Base-by-base conservation (phyloP, 2,329 filamentous ascomycete genomes). In the Scedosporium minutisporum region DNA sequence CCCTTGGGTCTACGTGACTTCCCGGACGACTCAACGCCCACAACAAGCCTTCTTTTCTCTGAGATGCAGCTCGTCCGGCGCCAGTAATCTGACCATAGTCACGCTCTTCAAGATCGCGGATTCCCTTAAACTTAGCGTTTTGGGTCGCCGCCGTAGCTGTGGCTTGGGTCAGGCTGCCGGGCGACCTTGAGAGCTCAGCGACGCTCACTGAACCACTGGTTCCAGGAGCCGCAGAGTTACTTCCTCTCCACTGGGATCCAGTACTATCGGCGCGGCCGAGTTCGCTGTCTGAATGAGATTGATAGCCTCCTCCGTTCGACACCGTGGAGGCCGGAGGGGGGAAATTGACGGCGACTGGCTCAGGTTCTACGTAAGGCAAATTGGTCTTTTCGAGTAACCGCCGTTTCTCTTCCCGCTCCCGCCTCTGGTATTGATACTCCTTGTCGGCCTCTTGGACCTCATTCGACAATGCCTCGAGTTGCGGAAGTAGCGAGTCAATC, bases 401-500 rank as follows among this genome's bases (percentile, higher is more conserved):
- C 63, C 96, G 84, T 77, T 97, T 97, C 75, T 97, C 95, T 72
- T 99, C 95, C 48, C 95, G 84, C 72, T 97, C 95, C n/a, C 91
- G 91, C 61, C 93, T 83, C 71, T 96, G 91, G 64, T 97, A 91
- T 70, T 97, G 92, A 71, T 95, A 99, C 71, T 97, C 93, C 74
- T 97, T 97, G 73, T 97, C 93, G 25, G 92, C 92, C 69, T 95
- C 88, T 65, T 87, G 86, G n/a, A 99, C 95, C 73, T 97, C 93
- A 61, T 84, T 84, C 46, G 89, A 90, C 38, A 99, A 77, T 2
- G 93, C 93, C 68, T 97, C 91, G 2, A 99, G 80, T 70, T 97
- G 91, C 0, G 95, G 95, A 18, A 96, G 80, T 75, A 96, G 85
- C 23, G 82, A 85, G 66, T 96, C 93, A 59, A 99, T 88, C 73